Evolutionary conservation across 257 asterid species (phyloP), one percentile per base, ranked within the genome.

Genomic region (Lycium ferocissimum): DNA sequence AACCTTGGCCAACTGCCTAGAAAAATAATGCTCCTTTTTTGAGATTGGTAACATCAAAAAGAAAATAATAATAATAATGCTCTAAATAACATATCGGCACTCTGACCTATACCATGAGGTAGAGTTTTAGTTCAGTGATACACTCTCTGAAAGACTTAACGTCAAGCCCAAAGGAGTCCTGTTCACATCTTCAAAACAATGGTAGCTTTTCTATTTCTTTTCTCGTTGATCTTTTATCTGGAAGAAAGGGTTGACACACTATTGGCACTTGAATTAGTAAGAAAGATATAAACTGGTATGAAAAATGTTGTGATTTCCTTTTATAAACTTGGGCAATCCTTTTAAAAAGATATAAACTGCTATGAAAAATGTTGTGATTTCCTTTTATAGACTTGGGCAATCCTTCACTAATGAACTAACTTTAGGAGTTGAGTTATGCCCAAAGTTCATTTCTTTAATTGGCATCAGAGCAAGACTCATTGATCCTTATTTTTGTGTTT

Each of bases 221-320:
- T 73, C 61, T 12, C 40, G 11, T n/a, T 45, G 80, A 10, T 47
- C 18, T 73, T 20, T 43, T 40, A 47, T 73, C 47, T 47, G 81
- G 43, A 72, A 72, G 61, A 73, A 73, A 73, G 58, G 43, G 61
- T 43, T 43, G 6, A n/a, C 37, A 12, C 47, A 72, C 80, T 47
- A 73, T 47, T 73, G n/a, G n/a, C n/a, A 73, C 40, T 47, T 73
- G 80, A 73, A 47, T 20, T 20, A 47, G 11, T 45, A 20, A n/a
- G 18, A 73, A 10, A 2, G 59, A 18, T 66, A 33, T 73, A 73
- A 45, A 47, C 59, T 73, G 51, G 11, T 12, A 73, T 43, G 5
- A 47, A 11, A 14, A 47, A 45, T 43, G 5, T 71, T 15, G 76
- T 69, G 78, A 37, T 69, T 69, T 38, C 53, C 75, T 67, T 35